A percentile compares a stretch with the other conserved stretches of the same genome.
Evolutionary conservation across 1,139 yeast genomes (phyloP).

Genomic region (Nakaseomyces kungkrabaensis): DNA sequence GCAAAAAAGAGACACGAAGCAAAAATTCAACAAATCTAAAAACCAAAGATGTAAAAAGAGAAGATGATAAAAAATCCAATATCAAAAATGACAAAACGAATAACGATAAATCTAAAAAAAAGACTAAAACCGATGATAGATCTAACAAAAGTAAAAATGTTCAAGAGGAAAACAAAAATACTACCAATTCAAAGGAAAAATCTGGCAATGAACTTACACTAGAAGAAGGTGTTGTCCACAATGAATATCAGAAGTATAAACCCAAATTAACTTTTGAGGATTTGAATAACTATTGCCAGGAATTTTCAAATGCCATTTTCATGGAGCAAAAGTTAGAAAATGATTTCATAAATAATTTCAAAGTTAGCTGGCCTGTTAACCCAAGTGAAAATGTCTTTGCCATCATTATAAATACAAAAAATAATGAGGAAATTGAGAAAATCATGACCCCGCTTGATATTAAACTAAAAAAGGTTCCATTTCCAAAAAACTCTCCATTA

Average conservation of each 20-base stretch:
- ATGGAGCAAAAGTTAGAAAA: constrained; percentile 46
- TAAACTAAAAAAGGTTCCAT: constrained; percentile 34
- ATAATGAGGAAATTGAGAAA: constrained; percentile 30
- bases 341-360: constrained; percentile 39
- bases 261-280: constrained; percentile 42
- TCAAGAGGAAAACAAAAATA: too few relatives aligned
- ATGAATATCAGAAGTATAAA: constrained; percentile 24
- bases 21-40: too few relatives aligned
- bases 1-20: too few relatives aligned
- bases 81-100: not conserved
- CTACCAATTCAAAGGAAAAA: not conserved
- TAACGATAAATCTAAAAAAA: not conserved
- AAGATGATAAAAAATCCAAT: not conserved
- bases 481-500: constrained; percentile 36
- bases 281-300: constrained; percentile 44
- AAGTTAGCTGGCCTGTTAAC: constrained; percentile 47
- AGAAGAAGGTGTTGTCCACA: constrained; percentile 30
- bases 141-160: not conserved
- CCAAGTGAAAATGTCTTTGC: constrained; percentile 35
- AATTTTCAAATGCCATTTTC: constrained; percentile 51
- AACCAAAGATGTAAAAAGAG: not conserved
- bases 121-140: not conserved
- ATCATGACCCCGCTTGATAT: constrained; percentile 32
- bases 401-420: constrained; percentile 30
- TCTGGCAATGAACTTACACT: not conserved